Base-by-base conservation (phyloP, 164 flowering plant species). In the Piper betle region DNA sequence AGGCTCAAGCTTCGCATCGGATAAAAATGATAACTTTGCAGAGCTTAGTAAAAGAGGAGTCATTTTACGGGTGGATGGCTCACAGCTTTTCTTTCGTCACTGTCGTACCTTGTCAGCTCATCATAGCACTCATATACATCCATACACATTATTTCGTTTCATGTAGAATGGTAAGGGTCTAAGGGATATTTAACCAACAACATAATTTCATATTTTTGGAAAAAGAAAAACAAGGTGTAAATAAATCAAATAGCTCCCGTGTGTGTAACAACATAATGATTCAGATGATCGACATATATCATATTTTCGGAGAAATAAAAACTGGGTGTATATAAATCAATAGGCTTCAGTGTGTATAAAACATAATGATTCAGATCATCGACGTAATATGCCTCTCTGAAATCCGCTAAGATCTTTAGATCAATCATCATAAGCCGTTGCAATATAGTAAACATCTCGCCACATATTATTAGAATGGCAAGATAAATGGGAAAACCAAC, bases 281-380 rank as follows among this genome's bases (percentile, higher is more conserved):
- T 53, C 55, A 53, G 6, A 53, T 4, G 1, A 53, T 3, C 2
- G 18, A 1, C 55, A 1, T 19, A 56, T 19, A 18, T 2, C 37
- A 25, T 12, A 56, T 25, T 1, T 18, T 4, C 12, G 25, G 7
- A 56, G 2, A 1, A 25, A 20, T 33, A 56, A n/a, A 18, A 55
- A 6, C 9, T 12, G 8, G 7, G 39, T 3, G 4, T 13, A 13
- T 39, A 39, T 12, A 37, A 58, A 58, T 33, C 8, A 19, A 19
- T 12, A 40, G 39, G 68, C 63, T 65, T 65, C 68, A 65, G 68
- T 65, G 68, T 65, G 68, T 65, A 63, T 65, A 65, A 65, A 62
- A 65, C 37, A n/a, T n/a, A n/a, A n/a, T n/a, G 9, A 58, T 5
- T 59, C 58, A 65, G 63, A 59, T 65, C 68, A 65, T 65, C 15